Evolutionary conservation across 2,329 filamentous ascomycete species (phyloP).

Genomic region (Colletotrichum simmondsii): DNA sequence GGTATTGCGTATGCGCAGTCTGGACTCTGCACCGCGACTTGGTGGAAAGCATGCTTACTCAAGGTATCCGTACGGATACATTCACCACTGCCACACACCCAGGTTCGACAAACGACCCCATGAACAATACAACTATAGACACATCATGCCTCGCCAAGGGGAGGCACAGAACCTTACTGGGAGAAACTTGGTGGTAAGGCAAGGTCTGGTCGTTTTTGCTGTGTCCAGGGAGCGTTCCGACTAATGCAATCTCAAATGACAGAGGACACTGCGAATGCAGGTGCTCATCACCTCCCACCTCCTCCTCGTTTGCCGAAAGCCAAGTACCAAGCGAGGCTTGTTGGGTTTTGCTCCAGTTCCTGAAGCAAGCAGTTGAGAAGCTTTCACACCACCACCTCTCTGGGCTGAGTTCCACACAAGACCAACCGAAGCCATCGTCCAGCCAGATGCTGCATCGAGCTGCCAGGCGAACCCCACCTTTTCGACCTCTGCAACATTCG

Average conservation of each 20-base stretch:
- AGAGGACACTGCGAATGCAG: constrained; percentile 13
- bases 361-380: background rate
- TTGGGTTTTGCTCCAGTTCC: background rate
- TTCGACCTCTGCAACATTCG: constrained; percentile 4
- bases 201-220: background rate
- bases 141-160: constrained; percentile 22
- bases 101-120: background rate
- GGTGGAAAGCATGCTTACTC: background rate
- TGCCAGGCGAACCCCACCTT: constrained; percentile 1
- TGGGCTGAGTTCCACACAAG: background rate
- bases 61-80: background rate
- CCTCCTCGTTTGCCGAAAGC: background rate
- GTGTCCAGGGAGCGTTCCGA: constrained; percentile 22
- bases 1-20: too few species aligned
- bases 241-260: constrained; percentile 35
- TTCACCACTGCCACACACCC: background rate
- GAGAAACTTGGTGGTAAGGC: background rate
- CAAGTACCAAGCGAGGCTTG: background rate
- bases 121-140: background rate
- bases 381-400: background rate
- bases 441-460: background rate
- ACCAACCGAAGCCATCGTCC: background rate
- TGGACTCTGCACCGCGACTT: background rate
- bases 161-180: constrained; percentile 10
- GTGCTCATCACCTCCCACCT: background rate